Base-by-base conservation (phyloP, 768 basidiomycete species). In the Naganishia vishniacii region DNA sequence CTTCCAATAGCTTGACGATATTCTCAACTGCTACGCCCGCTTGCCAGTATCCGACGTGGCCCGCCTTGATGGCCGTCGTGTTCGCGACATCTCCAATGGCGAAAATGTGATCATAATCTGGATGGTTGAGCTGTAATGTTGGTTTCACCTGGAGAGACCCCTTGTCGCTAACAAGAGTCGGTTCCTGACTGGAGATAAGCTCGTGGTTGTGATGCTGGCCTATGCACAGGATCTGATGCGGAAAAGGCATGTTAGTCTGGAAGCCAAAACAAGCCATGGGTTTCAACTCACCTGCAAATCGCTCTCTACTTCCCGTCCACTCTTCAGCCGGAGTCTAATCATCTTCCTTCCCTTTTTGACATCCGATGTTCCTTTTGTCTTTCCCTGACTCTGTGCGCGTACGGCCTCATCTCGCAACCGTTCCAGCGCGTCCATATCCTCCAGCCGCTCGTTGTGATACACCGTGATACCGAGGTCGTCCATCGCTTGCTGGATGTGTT, bases 21-120 rank as follows among this genome's bases (percentile, higher is more conserved):
- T 78, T 78, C 29, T 71, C 65, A 3, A 72, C 76, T 2, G 76
- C 77, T 1, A 76, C 72, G 41, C 72, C 72, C 12, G 69, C 75
- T 62, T 77, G 76, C 48, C 71, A 75, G 49, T 72, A 77, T 1
- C 75, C 77, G 11, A 75, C 76, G 66, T 76, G 76, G n/a, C 77
- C 77, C 25, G 77, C 77, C 66, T 76, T 72, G 60, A 78, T 76
- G 15, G 74, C 72, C 8, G 68, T 72, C 5, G 74, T 73, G 41
- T 75, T 71, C 0, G 75, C 74, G 46, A 76, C 77, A 62, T 78
- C 77, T 16, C 77, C 77, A 53, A 73, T 67, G 8, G 77, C 76
- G 49, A 75, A 78, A 40, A 75, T 67, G 59, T 74, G 69, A 15
- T 68, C 59, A 18, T 46, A 65, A 3, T 29, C 47, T 13, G 41